Evolutionary conservation across 2,329 filamentous ascomycete species (phyloP), one percentile per base, ranked within the genome.

Genomic region (Microsporum ferrugineum): DNA sequence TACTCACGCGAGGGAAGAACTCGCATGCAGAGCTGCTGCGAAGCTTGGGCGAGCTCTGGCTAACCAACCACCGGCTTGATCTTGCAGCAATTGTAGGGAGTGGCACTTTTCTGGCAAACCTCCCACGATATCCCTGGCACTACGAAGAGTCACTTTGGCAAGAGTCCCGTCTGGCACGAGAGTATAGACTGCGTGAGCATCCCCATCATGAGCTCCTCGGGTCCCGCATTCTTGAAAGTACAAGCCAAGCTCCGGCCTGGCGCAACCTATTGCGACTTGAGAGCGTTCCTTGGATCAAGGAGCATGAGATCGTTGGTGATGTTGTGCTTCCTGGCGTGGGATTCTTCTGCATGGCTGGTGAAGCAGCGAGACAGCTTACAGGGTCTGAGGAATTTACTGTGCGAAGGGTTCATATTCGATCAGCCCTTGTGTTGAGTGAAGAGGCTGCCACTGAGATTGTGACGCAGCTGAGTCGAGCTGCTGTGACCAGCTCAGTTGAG

Each of bases 321-420:
- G 64, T 75, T 1, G 65, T 80, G 1, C 77, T 77, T 47, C 78
- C 79, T 0, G 71, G 65, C 1, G 73, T 77, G 0, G 77, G 70
- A 0, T 78, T 75, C 61, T 59, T 79, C 0, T 66, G 71, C 6
- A 77, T 79, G 69, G 76, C 72, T 1, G 70, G 73, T 0, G 77
- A 78, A 63, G 77, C 77, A n/a, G 45, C 63, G 2, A 31, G 59
- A 10, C 65, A 66, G 34, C 10, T 36, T 5, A 5, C 34, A 1
- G 34, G 34, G 5, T 5, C 34, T 5, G 10, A 5, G 10, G 34
- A 10, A 5, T 36, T 5, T 10, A 5, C 34, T 2, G 10, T 36
- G 5, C 5, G 34, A 2, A 36, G 10, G 5, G 5, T 36, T 5
- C 5, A 5, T 5, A 5, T 36, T 10, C 5, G 10, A 36, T 5